Evolutionary conservation across 169 alveolate genomes (phyloP).

Genomic region (Plasmodium vinckei): DNA sequence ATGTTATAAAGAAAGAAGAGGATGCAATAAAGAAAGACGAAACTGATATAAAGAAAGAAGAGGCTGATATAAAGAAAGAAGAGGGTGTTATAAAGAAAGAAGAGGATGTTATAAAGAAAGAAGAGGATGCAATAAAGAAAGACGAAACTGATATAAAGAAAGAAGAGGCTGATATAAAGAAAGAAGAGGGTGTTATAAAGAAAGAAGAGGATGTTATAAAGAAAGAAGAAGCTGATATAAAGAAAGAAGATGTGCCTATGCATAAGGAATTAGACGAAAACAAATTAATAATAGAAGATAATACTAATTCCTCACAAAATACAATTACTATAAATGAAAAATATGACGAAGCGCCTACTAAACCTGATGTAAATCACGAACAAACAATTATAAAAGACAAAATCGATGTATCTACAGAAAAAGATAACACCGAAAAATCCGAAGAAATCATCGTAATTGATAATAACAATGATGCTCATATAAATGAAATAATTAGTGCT

Average conservation of each 20-base stretch:
- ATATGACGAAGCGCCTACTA: slow-evolving; percentile 8
- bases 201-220: slow-evolving; percentile 1
- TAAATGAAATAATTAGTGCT: slow-evolving; percentile 17
- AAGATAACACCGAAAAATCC: slow-evolving; percentile 1
- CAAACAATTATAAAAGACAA: slow-evolving; percentile 17
- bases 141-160: background rate
- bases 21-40: background rate
- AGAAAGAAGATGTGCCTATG: background rate
- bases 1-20: background rate
- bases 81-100: background rate
- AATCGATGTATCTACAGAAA: background rate
- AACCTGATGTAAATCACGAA: slow-evolving; percentile 7
- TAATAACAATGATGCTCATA: background rate
- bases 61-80: background rate
- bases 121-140: background rate
- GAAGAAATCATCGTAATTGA: background rate
- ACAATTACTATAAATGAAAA: background rate
- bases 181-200: background rate
- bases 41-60: background rate
- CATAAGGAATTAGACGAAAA: background rate
- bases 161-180: background rate
- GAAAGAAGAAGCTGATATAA: background rate
- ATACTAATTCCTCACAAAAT: background rate
- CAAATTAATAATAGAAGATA: background rate
- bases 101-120: background rate